Evolutionary conservation across 495 filamentous ascomycete genomes (phyloP), one percentile per base, ranked within the genome.

Genomic region (Baudoinia panamericana): DNA sequence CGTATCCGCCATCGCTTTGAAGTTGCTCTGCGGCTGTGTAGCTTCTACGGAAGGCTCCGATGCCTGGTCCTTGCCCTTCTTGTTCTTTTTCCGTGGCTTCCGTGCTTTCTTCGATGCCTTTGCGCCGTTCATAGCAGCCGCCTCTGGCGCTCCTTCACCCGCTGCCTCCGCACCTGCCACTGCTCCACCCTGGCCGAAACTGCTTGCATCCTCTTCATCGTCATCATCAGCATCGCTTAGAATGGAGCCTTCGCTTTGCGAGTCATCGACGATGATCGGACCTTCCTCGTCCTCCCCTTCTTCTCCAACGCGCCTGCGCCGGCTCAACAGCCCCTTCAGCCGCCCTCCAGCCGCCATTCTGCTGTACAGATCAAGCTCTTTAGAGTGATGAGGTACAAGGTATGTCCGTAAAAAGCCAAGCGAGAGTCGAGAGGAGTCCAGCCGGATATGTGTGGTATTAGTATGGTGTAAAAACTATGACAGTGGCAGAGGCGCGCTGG

Each of bases 131-230:
- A 32, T 25, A 7, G 34, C 21, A 20, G 9, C 22, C 19, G 36
- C 18, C 42, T 36, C 43, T 11, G 29, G 11, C 35, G 17, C 5
- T 4, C 10, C 30, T 6, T 27, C 30, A 18, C 9, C 15, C 21
- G 30, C 48, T 52, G 50, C 62, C 56, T 29, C 56, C 37, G 28
- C 56, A 29, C 60, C 63, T 30, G 64, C 59, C 25, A 64, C 60
- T 30, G 74, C 62, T 8, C 65, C 68, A 42, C 69, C 66, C 26
- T 84, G 84, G 59, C 76, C 86, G 15, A 74, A 72, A 52, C 90
- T 83, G 55, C 79, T 87, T 33, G 38, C 50, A 23, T 52, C 55
- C 5, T 47, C 41, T 11, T 51, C 50, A 28, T n/a, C n/a, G 10
- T 51, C 43, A 15, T 56, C 53, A 11, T 56, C 53, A 18, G 30